phyloP scores from a whole-genome alignment of 331 rosid species.

The Acacia pycnantha region DNA sequence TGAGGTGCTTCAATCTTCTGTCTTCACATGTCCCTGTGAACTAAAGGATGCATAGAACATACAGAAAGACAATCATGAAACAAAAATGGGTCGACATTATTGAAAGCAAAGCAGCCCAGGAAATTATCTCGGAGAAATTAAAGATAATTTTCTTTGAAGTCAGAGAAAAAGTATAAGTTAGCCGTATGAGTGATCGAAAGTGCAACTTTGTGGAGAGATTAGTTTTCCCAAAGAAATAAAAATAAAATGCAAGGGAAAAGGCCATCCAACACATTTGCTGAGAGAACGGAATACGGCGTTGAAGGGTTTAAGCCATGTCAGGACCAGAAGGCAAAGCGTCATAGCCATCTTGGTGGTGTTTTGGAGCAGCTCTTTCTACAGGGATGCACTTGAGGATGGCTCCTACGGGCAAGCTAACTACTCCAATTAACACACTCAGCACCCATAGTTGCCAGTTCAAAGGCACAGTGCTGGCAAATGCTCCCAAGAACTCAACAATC shows the following conservation, averaged over 20 bases:
- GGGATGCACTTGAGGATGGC: conserved; percentile 81
- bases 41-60: not conserved
- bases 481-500: conserved; percentile 84
- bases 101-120: not conserved
- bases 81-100: not conserved
- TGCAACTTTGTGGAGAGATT: not conserved
- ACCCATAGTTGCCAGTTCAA: conserved; percentile 90
- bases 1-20: not conserved
- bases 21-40: not conserved
- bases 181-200: conserved; percentile 7
- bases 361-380: conserved; percentile 37
- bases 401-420: conserved; percentile 69
- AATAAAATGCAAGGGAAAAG: not conserved
- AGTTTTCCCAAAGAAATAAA: not conserved
- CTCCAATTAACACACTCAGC: conserved; percentile 68
- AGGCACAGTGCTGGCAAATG: conserved; percentile 94
- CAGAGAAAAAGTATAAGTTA: conserved; percentile 24
- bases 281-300: not conserved
- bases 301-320: conserved; percentile 38
- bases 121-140: not conserved
- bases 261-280: not conserved
- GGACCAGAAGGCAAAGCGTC: conserved; percentile 70
- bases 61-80: not conserved
- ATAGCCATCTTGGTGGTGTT: conserved; percentile 69
- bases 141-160: not conserved